Base-by-base conservation (phyloP, 2,329 filamentous ascomycete species). In the Plectosphaerella cucumerina region DNA sequence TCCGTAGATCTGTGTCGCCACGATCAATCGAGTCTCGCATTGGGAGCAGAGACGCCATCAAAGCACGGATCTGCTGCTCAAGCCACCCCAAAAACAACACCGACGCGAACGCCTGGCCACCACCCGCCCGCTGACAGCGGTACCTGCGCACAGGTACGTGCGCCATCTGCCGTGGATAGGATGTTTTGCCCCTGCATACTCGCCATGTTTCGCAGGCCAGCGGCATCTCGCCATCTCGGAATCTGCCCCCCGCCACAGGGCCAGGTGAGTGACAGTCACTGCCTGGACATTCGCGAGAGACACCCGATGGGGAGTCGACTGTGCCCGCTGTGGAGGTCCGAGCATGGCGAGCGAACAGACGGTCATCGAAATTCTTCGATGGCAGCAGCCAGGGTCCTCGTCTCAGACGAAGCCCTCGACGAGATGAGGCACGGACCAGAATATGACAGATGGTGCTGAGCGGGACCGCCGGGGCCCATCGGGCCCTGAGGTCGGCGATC, bases 401-500 rank as follows among this genome's bases (percentile, higher is more conserved):
- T 41, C 37, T 20, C 37, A 26, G 23, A 26, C 23, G 23, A 14
- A 37, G n/a, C 12, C n/a, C 34, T 14, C 34, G 6, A 6, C 34
- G 34, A 37, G n/a, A 37, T 37, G 17, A n/a, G 37, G 47, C 50
- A 49, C 47, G 47, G 47, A 35, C 50, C 50, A n/a, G 35, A 52
- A 49, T 43, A 20, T 52, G 50, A 52, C 42, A 52, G 48, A 26
- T 49, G 47, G 49, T 18, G 34, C 20, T 26, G 33, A 31, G 17
- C 26, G 15, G 45, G 9, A 10, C 37, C 18, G 3, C 9, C 9
- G 37, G 9, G 37, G 15, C 37, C 37, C 37, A 41, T 41, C 37
- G 37, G 23, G 10, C 5, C 15, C 37, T 17, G 5, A 17, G n/a
- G 9, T 20, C 37, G 17, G 15, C 18, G 37, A 41, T 18, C n/a